phyloP scores from a whole-genome alignment of 306 rosid genomes.

The Calophaca sinica region DNA sequence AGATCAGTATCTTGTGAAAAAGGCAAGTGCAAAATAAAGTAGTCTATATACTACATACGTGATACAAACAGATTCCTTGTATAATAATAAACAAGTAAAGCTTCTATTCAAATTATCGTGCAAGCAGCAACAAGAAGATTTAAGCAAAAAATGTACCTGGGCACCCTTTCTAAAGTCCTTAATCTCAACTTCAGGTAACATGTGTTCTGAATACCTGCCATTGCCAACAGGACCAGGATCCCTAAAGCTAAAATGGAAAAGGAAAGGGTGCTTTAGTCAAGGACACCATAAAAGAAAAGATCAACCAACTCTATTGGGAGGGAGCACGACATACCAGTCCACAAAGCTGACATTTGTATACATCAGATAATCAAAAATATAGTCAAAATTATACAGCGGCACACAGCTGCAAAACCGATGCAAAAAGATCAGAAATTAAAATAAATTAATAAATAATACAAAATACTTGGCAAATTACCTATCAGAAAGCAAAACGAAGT shows the following conservation, averaged over 20 bases:
- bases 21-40: constrained; percentile 20
- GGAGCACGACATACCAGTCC: constrained; percentile 72
- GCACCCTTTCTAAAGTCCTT: constrained; percentile 99
- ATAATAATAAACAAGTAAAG: background rate
- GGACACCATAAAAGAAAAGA: constrained; percentile 32
- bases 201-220: constrained; percentile 89
- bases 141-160: too few species aligned
- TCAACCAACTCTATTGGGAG: constrained; percentile 15
- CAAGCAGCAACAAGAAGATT: too few species aligned
- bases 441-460: constrained; percentile 18
- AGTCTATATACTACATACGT: constrained; percentile 36
- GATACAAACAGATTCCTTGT: constrained; percentile 16
- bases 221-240: constrained; percentile 99
- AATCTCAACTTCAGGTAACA: constrained; percentile 91
- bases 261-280: constrained; percentile 23
- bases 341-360: constrained; percentile 89
- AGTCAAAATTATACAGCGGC: constrained; percentile 78
- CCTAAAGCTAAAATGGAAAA: constrained; percentile 65
- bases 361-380: constrained; percentile 83
- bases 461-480: constrained; percentile 56
- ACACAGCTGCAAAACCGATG: constrained; percentile 79
- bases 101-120: constrained; percentile 7
- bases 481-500: constrained; percentile 93
- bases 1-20: constrained; percentile 27
- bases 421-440: constrained; percentile 43